Conservation (phyloP, 139 green algal genomes). For the Desmodesmus armatus region DNA sequence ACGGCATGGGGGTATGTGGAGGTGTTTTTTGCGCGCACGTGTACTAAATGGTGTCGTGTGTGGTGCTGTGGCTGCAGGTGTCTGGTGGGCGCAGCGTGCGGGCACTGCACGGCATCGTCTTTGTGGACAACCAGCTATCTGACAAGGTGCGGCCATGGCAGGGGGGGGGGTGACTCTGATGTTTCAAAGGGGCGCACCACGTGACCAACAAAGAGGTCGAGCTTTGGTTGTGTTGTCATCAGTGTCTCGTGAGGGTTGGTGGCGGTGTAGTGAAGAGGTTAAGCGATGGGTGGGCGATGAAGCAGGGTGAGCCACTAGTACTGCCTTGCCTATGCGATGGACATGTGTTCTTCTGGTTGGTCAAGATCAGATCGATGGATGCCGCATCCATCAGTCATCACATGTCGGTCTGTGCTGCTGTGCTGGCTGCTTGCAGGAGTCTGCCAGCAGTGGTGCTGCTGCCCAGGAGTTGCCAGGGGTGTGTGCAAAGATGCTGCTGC, state of each 20-base stretch:
- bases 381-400: too few relatives aligned
- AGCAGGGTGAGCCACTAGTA: too few relatives aligned
- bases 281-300: too few relatives aligned
- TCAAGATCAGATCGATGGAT: too few relatives aligned
- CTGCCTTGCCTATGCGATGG: too few relatives aligned
- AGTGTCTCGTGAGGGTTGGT: too few relatives aligned
- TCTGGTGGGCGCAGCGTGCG: conserved; percentile 47
- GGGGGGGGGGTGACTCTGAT: background rate
- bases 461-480: conserved; percentile 66
- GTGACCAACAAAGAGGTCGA: background rate
- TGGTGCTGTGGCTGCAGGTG: conserved; percentile 20
- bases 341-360: too few relatives aligned
- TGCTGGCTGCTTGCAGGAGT: background rate
- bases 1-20: conserved; percentile 36
- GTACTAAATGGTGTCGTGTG: background rate
- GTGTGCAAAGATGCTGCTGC: conserved; percentile 63
- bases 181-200: background rate
- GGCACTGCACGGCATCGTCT: conserved; percentile 58
- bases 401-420: too few relatives aligned
- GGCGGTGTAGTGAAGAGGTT: too few relatives aligned
- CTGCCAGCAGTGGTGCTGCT: background rate
- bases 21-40: too few relatives aligned
- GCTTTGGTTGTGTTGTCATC: background rate
- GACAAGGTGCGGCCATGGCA: conserved; percentile 54
- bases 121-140: conserved; percentile 54